Evolutionary conservation across 768 basidiomycete species (phyloP), one percentile per base, ranked within the genome.

Genomic region (Rhizopogon sp.): DNA sequence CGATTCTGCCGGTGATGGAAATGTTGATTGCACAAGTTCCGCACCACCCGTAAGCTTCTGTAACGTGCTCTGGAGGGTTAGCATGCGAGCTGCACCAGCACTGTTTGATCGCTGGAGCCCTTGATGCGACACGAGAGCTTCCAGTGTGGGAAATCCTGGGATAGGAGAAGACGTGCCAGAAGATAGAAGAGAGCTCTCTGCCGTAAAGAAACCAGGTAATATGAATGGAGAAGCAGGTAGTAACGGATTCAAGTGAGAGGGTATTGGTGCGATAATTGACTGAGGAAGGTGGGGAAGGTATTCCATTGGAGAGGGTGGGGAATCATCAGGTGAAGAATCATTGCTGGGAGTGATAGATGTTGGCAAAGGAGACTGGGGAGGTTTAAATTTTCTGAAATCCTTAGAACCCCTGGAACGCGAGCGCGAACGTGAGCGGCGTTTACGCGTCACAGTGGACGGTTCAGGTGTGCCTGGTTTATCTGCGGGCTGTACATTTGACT

Each of bases 51-150:
- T 93, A 53, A 97, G 75, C 67, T 93, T 94, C 58, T 84, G 52
- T 37, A 49, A 49, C 14, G 47, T 49, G 35, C 91, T 94, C 55
- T 71, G 84, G 82, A 96, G 83, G 4, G 93, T 93, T 64, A 87
- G 80, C 50, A 85, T 80, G 51, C 87, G 80, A 20, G 88, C 89
- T n/a, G 90, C 78, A 49, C 47, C 47, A 10, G 83, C 90, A 64
- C 93, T 95, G 66, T 95, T 94, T 2, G 94, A 95, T 17, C 94
- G 85, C 64, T 90, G 85, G 3, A 97, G 79, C 14, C 87, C 87
- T 63, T 77, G 82, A 65, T 86, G 85, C 16, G 47, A 49, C 5
- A 49, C 14, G 39, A 95, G 73, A 20, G 87, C 88, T 62, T 91
- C 88, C 6, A 96, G 76, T 3, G 89, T 82, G 0, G 91, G 91